These are phyloP conservation scores for Amauroascus verrucosus DNA, from an alignment of 2,329 filamentous ascomycete species.

Conservation along the genomic window DNA sequence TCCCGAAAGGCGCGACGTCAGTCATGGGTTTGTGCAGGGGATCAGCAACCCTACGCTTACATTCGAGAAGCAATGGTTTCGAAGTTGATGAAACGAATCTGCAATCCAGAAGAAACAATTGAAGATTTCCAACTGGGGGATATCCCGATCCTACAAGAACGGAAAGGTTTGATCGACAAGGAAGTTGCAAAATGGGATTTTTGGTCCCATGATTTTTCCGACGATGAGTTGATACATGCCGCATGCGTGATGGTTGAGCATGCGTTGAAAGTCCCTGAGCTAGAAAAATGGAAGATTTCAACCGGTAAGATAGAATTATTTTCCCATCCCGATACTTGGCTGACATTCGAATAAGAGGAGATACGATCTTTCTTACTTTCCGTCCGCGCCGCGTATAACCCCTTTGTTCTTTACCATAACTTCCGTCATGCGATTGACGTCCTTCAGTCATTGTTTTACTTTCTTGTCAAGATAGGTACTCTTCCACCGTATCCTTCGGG, in stretches of 20 bases:
- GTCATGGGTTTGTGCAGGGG: conserved; percentile 82
- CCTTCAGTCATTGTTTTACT: conserved; percentile 83
- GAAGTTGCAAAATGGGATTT: conserved; percentile 76
- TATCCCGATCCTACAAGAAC: conserved; percentile 56
- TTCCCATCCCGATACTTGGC: neutral
- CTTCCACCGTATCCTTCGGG: conserved; percentile 55
- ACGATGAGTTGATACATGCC: conserved; percentile 80
- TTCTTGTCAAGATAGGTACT: conserved; percentile 69
- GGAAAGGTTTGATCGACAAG: conserved; percentile 54
- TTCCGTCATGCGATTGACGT: conserved; percentile 97
- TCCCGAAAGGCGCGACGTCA: conserved; percentile 67
- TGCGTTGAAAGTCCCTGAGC: conserved; percentile 67
- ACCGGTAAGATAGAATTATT: conserved; percentile 47
- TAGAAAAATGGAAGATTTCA: conserved; percentile 70
- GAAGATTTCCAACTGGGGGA: conserved; percentile 49
- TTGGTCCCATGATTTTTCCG: conserved; percentile 75
- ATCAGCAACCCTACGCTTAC: conserved; percentile 79
- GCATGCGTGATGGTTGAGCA: conserved; percentile 86
- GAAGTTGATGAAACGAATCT: conserved; percentile 79
- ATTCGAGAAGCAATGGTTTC: conserved; percentile 90
- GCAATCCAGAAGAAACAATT: conserved; percentile 54
- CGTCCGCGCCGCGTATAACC: conserved; percentile 89
- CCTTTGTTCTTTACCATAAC: conserved; percentile 94
- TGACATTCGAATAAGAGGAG: conserved; percentile 47
- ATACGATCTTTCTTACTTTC: conserved; percentile 77